phyloP scores from a whole-genome alignment of 1,284 basidiomycete species.

The Trametes versicolor region DNA sequence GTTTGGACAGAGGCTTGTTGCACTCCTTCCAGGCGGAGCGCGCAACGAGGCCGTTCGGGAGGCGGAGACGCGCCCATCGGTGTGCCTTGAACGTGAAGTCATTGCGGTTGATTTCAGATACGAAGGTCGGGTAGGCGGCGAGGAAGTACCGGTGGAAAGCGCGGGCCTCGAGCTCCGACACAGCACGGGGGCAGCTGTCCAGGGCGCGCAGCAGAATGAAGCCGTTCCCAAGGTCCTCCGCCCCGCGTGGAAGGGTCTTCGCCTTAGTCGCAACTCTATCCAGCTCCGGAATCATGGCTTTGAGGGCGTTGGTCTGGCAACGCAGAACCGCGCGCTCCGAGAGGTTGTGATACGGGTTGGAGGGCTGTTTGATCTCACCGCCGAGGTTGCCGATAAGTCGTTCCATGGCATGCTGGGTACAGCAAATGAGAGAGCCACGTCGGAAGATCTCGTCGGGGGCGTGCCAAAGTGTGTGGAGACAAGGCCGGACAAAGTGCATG shows the following conservation, averaged over 20 bases:
- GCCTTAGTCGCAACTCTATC: background rate
- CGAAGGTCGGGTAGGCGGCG: too few species aligned
- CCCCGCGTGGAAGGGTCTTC: slow-evolving; percentile 4
- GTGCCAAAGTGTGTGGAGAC: slow-evolving; percentile 37
- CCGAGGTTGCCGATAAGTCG: slow-evolving; percentile 40
- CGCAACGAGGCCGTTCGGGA: slow-evolving; percentile 13
- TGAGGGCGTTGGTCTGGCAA: slow-evolving; percentile 35
- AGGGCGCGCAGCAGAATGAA: slow-evolving; percentile 23
- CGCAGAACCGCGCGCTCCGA: slow-evolving; percentile 29
- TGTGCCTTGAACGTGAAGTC: background rate
- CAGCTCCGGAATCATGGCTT: slow-evolving; percentile 32
- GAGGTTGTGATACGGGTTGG: slow-evolving; percentile 39
- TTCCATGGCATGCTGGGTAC: slow-evolving; percentile 40
- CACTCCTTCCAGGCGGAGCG: slow-evolving; percentile 35
- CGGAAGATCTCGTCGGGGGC: slow-evolving; percentile 22
- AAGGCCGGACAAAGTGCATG: slow-evolving; percentile 39
- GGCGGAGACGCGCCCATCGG: slow-evolving; percentile 12
- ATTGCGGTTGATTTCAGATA: too few species aligned
- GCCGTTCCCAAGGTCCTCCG: slow-evolving; percentile 26
- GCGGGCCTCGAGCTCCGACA: background rate
- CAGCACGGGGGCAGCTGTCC: background rate
- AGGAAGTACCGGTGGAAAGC: background rate
- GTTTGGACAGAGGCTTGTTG: background rate
- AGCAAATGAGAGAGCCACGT: slow-evolving; percentile 29
- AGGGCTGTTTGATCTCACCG: slow-evolving; percentile 35